Conservation (phyloP, 163 green algal species). For the Chlamydomonas reinhardtii region DNA sequence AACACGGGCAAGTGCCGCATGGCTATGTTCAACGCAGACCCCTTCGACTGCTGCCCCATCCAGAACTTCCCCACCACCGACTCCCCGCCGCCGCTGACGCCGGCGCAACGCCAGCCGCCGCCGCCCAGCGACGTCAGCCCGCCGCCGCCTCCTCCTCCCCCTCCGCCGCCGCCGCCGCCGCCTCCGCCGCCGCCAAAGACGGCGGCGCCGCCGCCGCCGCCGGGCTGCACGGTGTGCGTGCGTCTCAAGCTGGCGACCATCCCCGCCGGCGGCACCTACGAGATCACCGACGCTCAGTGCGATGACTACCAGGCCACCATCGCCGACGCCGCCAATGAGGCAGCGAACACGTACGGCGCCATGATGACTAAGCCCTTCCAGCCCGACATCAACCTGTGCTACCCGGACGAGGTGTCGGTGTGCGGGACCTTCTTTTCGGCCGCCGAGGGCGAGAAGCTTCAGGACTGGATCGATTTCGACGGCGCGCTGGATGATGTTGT, state of each 20-base stretch:
- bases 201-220: neutral
- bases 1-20: slow-evolving; percentile 10
- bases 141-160: neutral
- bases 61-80: slow-evolving; percentile 2
- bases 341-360: neutral
- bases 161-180: neutral
- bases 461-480: slow-evolving; percentile 9
- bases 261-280: neutral
- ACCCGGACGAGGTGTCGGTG: neutral
- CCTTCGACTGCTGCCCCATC: slow-evolving; percentile 46
- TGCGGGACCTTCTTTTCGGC: slow-evolving; percentile 26
- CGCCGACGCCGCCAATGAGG: neutral
- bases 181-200: neutral
- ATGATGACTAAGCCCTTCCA: slow-evolving; percentile 3
- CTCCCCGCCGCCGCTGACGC: slow-evolving; percentile 8
- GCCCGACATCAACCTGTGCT: neutral
- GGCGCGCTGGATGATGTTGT: neutral
- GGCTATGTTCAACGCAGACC: slow-evolving; percentile 44
- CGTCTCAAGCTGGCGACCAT: neutral
- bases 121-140: neutral
- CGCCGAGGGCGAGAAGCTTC: neutral
- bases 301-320: neutral
- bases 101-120: neutral
- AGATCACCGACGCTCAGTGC: neutral
- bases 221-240: neutral